Conservation (phyloP, 2,329 filamentous ascomycete genomes). For the Colletotrichum camelliae region DNA sequence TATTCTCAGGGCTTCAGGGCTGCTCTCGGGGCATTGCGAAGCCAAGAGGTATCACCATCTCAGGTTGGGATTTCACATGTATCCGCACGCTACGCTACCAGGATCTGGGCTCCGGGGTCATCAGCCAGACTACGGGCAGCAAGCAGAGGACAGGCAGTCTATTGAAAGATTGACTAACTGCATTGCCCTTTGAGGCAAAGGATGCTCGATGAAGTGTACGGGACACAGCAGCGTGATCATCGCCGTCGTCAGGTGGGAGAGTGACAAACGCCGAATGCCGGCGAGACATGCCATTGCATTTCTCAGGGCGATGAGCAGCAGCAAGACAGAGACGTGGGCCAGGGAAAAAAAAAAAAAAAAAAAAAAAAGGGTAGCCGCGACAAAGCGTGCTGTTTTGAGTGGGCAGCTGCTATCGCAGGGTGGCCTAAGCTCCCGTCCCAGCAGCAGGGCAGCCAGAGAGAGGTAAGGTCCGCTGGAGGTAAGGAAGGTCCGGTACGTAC, state of each 20-base stretch:
- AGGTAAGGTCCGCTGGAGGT: background rate
- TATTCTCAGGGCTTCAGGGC: background rate
- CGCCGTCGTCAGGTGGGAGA: background rate
- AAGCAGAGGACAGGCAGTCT: background rate
- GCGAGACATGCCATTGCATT: background rate
- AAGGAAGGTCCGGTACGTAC: background rate
- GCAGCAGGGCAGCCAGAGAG: background rate
- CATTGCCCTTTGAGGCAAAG: background rate
- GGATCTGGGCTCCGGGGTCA: background rate
- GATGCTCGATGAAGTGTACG: background rate
- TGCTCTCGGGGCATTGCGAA: conserved; percentile 12
- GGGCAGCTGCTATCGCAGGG: conserved; percentile 1
- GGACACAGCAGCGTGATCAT: background rate
- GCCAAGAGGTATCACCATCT: conserved; percentile 18
- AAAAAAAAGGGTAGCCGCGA: background rate
- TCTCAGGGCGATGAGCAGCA: background rate
- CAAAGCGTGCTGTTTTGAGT: conserved; percentile 19
- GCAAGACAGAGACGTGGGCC: no score
- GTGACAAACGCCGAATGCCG: conserved; percentile 10
- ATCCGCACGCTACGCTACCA: background rate
- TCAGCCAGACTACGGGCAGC: background rate
- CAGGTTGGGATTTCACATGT: conserved; percentile 15
- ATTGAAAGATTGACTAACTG: background rate
- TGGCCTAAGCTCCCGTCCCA: conserved; percentile 18
- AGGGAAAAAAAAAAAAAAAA: background rate